Evolutionary conservation across 805 yeast species (phyloP), one percentile per base, ranked within the genome.

Genomic region (Yarrowia sp.): DNA sequence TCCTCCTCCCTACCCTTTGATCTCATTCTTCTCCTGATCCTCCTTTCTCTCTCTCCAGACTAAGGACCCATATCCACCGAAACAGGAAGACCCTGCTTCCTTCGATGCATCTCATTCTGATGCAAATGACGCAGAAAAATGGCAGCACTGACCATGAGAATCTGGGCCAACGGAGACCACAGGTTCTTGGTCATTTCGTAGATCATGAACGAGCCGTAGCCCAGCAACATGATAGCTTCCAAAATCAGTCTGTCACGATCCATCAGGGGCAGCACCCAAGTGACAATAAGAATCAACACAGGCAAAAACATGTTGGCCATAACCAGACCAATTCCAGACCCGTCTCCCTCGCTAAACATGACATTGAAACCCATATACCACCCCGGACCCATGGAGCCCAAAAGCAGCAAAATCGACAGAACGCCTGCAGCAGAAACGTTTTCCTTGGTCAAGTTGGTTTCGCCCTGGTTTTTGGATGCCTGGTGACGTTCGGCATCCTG

Each of bases 121-220:
- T 49, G 56, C 35, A 49, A 17, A 21, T 49, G 56, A 1, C 56
- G 28, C 30, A 49, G 40, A n/a, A 49, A 49, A 10, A 49, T 32
- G 40, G 56, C 56, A 6, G 40, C 38, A 2, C 30, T n/a, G 28
- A 49, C 56, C 56, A 49, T 49, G 40, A 49, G 4, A 16, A 49
- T 49, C 40, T 49, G 56, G n/a, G 19, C 19, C 40, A 49, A 30
- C 1, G 56, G 56, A 2, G 56, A 49, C 41, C 28, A 33, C 19
- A 49, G 10, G 9, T 19, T 49, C 40, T 49, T 49, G 56, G 56
- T 49, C 56, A 49, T 49, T 32, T 49, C 56, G 40, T 49, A 49
- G 30, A 49, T 49, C 56, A 49, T 49, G 19, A 49, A 49, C 19
- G 56, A 32, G 17, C 28, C 56, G 16, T 49, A 49, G 1, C 56